Percentiles rank a stretch among this genome's conserved stretches.
phyloP scores from a whole-genome alignment of 2,329 filamentous ascomycete species.

The Immersiporthe knoxdaviesiana region DNA sequence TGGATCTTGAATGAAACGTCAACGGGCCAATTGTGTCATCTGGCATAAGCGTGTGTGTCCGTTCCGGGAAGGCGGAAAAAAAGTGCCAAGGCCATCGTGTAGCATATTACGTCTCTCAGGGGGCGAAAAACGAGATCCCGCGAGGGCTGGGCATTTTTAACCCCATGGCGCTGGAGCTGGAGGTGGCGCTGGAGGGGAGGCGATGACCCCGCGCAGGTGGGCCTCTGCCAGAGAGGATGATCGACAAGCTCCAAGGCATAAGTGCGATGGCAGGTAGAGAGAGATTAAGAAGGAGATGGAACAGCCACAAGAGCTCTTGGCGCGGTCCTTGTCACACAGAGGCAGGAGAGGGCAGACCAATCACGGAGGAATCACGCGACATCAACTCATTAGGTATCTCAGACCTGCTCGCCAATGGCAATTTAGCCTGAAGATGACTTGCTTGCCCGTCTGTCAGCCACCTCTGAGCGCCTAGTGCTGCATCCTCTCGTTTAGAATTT shows the following conservation, averaged over 20 bases:
- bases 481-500: not conserved
- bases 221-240: not conserved
- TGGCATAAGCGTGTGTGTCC: not conserved
- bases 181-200: too few species aligned
- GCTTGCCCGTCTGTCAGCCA: not conserved
- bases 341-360: not conserved
- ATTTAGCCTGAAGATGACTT: not conserved
- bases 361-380: conserved; percentile 1
- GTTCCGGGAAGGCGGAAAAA: not conserved
- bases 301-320: not conserved
- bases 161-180: not conserved
- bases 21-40: not conserved
- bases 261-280: not conserved
- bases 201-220: not conserved
- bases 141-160: not conserved
- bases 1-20: not conserved
- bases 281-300: too few species aligned
- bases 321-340: not conserved
- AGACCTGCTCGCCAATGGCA: not conserved
- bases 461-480: not conserved
- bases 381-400: not conserved
- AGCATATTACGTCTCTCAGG: not conserved
- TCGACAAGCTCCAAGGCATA: not conserved
- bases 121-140: not conserved
- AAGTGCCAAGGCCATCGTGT: not conserved